Base-by-base conservation (phyloP, 495 filamentous ascomycete genomes). In the Opeltia flavorubescens region DNA sequence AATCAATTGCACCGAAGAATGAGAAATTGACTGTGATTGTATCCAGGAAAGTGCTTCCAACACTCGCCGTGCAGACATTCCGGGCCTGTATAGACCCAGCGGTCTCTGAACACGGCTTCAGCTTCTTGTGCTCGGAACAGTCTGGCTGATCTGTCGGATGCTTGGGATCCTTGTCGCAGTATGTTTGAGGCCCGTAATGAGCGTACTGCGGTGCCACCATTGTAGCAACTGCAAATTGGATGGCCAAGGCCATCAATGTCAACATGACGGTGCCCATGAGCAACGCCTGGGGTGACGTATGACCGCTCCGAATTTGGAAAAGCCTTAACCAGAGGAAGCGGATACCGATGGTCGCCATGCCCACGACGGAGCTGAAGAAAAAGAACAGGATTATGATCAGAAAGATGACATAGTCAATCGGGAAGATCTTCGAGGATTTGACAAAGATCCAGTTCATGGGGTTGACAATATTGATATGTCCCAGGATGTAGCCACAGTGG, bases 11-110 rank as follows among this genome's bases (percentile, higher is more conserved):
- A n/a, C 91, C 91, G 63, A 98, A 94, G 57, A 94, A 84, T 13
- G 93, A 89, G 70, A 87, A 98, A 64, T 89, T 91, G 50, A 96
- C 67, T n/a, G 85, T 93, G 30, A 95, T 74, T 26, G 88, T 79
- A 59, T 98, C 95, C 45, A 96, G 67, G 65, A 98, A 94, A 0
- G 85, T 95, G 47, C 83, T 88, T 54, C 83, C 81, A 39, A 96
- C 80, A 38, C 76, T 89, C 0, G 91, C 86, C 13, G 87, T 96
- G 68, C 91, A 98, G 11, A 94, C 79, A 49, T 76, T 70, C 41
- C 74, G 72, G 9, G 84, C 81, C 26, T 67, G 65, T n/a, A 70
- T 60, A 49, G 74, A 61, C 7, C 74, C 65, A 6, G 80, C 69
- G 33, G 71, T 59, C 59, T 95, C 91, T 21, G 84, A 83, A 65